Percentiles rank a stretch among this genome's conserved stretches.
Conservation (phyloP, 495 filamentous ascomycete species). For the Penicillium simplicissimum region DNA sequence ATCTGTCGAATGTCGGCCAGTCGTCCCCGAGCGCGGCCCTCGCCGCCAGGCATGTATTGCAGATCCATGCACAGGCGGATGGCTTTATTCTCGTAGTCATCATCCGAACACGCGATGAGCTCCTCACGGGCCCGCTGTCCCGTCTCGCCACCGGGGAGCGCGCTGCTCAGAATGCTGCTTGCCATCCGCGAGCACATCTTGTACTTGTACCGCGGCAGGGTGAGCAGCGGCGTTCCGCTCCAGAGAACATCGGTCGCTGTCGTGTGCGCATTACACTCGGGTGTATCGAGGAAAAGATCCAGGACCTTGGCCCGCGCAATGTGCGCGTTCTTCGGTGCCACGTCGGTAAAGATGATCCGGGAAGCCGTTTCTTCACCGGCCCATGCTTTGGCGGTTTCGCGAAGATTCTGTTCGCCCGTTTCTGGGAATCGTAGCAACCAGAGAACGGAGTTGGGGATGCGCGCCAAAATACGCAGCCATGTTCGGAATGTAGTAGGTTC, state of each 20-base stretch:
- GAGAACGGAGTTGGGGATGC: constrained; percentile 82
- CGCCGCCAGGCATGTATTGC: constrained; percentile 54
- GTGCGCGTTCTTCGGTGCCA: constrained; percentile 92
- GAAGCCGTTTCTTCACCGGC: constrained; percentile 81
- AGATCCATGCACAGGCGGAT: constrained; percentile 69
- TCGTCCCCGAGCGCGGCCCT: constrained; percentile 63
- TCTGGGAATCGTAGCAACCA: constrained; percentile 98
- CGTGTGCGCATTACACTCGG: constrained; percentile 98
- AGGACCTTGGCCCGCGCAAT: constrained; percentile 89
- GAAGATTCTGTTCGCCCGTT: constrained; percentile 82
- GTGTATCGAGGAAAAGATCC: constrained; percentile 95
- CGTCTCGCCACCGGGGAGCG: constrained; percentile 67
- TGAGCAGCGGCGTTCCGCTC: constrained; percentile 92
- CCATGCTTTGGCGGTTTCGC: constrained; percentile 78
- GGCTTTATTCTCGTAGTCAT: constrained; percentile 82
- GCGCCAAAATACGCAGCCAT: constrained; percentile 92
- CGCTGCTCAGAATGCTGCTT: constrained; percentile 87
- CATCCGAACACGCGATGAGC: constrained; percentile 72
- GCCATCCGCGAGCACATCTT: constrained; percentile 99
- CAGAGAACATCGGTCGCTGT: constrained; percentile 96
- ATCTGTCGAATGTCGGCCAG: constrained; percentile 75
- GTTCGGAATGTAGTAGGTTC: constrained; percentile 95
- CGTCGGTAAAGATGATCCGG: constrained; percentile 95
- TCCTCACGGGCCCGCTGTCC: constrained; percentile 70
- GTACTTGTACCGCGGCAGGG: constrained; percentile 89